Base-by-base conservation (phyloP, 805 yeast species). In the Yarrowia divulgata region DNA sequence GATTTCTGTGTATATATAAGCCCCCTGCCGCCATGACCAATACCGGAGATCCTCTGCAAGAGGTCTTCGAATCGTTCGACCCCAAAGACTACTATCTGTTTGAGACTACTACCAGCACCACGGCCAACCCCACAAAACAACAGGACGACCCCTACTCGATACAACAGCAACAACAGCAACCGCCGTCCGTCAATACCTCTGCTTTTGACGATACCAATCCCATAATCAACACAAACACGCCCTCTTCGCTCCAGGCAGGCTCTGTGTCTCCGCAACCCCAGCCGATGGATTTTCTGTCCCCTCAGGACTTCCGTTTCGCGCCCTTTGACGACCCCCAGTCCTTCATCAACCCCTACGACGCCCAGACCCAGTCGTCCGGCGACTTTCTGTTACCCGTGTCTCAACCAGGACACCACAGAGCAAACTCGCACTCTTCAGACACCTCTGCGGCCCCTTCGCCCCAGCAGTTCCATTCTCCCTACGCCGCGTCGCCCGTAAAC, bases 11-110 rank as follows among this genome's bases (percentile, higher is more conserved):
- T 57, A 57, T 57, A 57, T 42, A 57, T 57, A 57, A 57, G 39
- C 29, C 48, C 10, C 37, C n/a, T 23, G 14, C n/a, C 66, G 66
- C 66, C 66, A 60, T 60, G 66, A 12, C 66, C 34, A 45, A 35
- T 18, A 8, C 52, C 23, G 66, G 66, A 43, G 52, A 60, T 35
- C 34, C 66, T 45, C 66, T 60, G 1, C 66, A 32, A 60, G 66
- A 60, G 66, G 66, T 60, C 66, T 60, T 60, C 34, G 52, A 60
- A 34, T 7, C 66, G 14, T 60, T 60, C 66, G 66, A 60, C 66
- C 14, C 66, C 66, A 60, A 60, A 45, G 66, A 60, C 52, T 34
- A 60, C 35, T 45, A 60, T 18, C 18, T 43, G 18, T 60, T 60
- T 9, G 50, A 60, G 42, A 10, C 39, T 39, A 16, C 23, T n/a